phyloP scores from a whole-genome alignment of 805 yeast genomes.

The Candida insectorum region DNA sequence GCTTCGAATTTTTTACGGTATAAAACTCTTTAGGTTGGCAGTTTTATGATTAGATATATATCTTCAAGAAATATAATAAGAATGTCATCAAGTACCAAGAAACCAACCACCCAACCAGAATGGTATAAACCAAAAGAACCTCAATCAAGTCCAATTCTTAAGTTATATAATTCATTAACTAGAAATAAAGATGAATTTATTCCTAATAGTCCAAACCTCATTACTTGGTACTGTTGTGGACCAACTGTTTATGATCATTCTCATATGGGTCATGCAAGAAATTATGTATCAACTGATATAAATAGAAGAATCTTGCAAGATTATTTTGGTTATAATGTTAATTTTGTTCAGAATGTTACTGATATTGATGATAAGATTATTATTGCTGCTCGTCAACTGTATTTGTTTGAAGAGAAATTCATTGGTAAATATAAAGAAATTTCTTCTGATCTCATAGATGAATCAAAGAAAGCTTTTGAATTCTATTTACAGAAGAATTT shows the following conservation, averaged over 20 bases:
- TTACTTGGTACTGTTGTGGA: conserved; percentile 97
- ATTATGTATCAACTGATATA: conserved; percentile 91
- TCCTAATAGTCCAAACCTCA: conserved; percentile 61
- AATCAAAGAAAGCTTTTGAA: conserved; percentile 43
- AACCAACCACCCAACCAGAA: conserved; percentile 33
- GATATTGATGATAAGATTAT: conserved; percentile 98
- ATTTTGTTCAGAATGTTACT: conserved; percentile 95
- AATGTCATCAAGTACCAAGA: conserved; percentile 22
- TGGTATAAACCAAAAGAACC: conserved; percentile 24
- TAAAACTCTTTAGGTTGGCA: neutral
- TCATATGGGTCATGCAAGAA: conserved; percentile 99
- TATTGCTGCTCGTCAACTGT: conserved; percentile 87
- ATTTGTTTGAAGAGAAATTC: conserved; percentile 64
- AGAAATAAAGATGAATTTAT: conserved; percentile 73
- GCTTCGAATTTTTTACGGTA: too few relatives aligned
- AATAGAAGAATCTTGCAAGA: conserved; percentile 85
- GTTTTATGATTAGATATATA: conserved; percentile 4
- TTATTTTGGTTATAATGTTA: conserved; percentile 85
- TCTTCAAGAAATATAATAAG: conserved; percentile 8
- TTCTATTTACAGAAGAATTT: conserved; percentile 54
- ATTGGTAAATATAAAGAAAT: conserved; percentile 23
- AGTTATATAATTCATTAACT: conserved; percentile 80
- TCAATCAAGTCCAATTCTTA: conserved; percentile 35
- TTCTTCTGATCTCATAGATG: conserved; percentile 31
- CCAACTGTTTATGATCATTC: conserved; percentile 96